phyloP scores from a whole-genome alignment of 768 basidiomycete species.

The Pleurotus ostreatus region DNA sequence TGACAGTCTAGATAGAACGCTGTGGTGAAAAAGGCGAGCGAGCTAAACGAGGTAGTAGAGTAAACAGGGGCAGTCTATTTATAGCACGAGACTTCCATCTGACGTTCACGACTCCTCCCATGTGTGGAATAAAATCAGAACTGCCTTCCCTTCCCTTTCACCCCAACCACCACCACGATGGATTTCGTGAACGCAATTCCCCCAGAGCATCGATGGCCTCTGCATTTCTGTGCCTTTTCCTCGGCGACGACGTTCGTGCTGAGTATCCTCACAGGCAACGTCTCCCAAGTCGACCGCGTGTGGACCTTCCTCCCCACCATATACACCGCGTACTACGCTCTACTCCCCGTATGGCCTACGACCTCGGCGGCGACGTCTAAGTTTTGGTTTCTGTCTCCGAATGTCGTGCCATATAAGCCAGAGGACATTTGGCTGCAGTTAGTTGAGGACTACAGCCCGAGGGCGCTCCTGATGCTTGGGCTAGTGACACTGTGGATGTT shows the following conservation, averaged over 20 bases:
- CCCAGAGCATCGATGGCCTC: slow-evolving; percentile 54
- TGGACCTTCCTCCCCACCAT: slow-evolving; percentile 79
- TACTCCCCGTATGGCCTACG: slow-evolving; percentile 58
- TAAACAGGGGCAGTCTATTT: neutral
- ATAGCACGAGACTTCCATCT: neutral
- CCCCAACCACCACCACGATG: neutral
- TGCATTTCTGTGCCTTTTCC: slow-evolving; percentile 50
- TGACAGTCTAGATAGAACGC: neutral
- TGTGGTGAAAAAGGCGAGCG: neutral
- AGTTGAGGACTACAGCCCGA: slow-evolving; percentile 55
- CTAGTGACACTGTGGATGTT: slow-evolving; percentile 68
- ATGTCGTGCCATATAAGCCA: slow-evolving; percentile 55
- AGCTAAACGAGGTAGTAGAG: neutral
- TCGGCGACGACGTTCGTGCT: slow-evolving; percentile 50
- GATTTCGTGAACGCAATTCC: slow-evolving; percentile 20
- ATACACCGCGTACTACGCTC: slow-evolving; percentile 79
- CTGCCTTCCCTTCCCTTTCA: too few species aligned
- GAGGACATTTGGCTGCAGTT: slow-evolving; percentile 34
- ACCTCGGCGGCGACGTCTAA: neutral
- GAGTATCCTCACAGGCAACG: slow-evolving; percentile 71
- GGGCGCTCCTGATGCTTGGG: slow-evolving; percentile 71
- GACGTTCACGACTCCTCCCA: neutral
- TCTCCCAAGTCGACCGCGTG: slow-evolving; percentile 84
- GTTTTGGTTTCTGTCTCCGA: slow-evolving; percentile 12
- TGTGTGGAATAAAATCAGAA: too few species aligned